These are phyloP conservation scores for Coprinopsis marcescibilis DNA, from an alignment of 768 basidiomycete species.

Conservation along the genomic window DNA sequence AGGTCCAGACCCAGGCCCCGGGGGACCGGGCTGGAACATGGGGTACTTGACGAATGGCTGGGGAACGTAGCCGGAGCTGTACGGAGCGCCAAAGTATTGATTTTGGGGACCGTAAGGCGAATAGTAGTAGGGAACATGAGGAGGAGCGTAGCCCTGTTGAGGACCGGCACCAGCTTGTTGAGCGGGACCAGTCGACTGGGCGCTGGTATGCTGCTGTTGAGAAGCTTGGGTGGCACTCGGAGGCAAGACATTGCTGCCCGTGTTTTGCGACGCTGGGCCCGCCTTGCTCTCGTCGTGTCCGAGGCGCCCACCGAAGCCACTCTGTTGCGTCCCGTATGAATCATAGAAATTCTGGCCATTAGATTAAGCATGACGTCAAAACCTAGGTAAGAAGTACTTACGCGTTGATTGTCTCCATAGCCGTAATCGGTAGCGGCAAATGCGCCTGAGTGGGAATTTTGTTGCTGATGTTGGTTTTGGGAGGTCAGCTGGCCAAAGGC, in stretches of 20 bases:
- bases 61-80: slow-evolving; percentile 53
- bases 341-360: slow-evolving; percentile 66
- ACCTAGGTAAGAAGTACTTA: slow-evolving; percentile 27
- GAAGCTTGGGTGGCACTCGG: slow-evolving; percentile 50
- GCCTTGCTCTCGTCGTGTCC: slow-evolving; percentile 76
- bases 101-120: slow-evolving; percentile 68
- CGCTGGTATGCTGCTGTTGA: slow-evolving; percentile 44
- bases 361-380: slow-evolving; percentile 16
- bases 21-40: slow-evolving; percentile 69
- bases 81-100: slow-evolving; percentile 71
- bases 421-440: slow-evolving; percentile 64
- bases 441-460: slow-evolving; percentile 46
- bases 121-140: slow-evolving; percentile 47
- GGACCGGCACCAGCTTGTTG: slow-evolving; percentile 56
- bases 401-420: slow-evolving; percentile 63
- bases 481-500: slow-evolving; percentile 58
- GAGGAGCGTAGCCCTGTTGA: slow-evolving; percentile 58
- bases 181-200: slow-evolving; percentile 47
- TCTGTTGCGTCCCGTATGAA: slow-evolving; percentile 52
- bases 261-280: slow-evolving; percentile 54
- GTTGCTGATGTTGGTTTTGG: slow-evolving; percentile 59
- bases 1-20: slow-evolving; percentile 59
- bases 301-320: slow-evolving; percentile 59
- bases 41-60: slow-evolving; percentile 75
- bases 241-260: slow-evolving; percentile 37